Percentiles rank a stretch among this genome's conserved stretches.
phyloP scores from a whole-genome alignment of 345 rosid genomes.

The Eucalyptus curtisii region DNA sequence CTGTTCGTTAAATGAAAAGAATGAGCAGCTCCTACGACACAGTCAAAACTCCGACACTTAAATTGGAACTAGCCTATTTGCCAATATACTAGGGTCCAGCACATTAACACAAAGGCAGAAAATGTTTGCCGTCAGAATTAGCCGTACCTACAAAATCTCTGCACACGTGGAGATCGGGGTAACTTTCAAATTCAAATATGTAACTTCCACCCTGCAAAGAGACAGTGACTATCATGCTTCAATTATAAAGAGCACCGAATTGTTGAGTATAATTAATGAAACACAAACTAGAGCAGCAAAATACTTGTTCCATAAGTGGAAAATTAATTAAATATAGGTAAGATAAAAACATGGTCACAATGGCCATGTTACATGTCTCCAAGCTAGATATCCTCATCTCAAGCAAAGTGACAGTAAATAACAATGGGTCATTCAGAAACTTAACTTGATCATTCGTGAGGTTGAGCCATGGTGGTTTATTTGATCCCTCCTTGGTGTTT shows the following conservation, averaged over 20 bases:
- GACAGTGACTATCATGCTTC: not conserved
- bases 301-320: not conserved
- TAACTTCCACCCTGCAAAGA: constrained; percentile 48
- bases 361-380: not conserved
- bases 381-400: not conserved
- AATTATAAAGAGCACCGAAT: not conserved
- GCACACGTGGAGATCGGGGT: constrained; percentile 64
- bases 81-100: not conserved
- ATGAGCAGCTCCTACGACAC: not conserved
- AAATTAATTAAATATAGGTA: not conserved
- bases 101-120: not conserved
- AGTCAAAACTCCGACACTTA: not conserved
- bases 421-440: not conserved
- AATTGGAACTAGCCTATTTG: not conserved
- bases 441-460: constrained; percentile 60
- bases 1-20: not conserved
- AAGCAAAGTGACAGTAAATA: not conserved
- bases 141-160: constrained; percentile 75
- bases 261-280: not conserved
- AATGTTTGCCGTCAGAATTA: not conserved
- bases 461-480: constrained; percentile 86
- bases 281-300: not conserved
- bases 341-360: not conserved
- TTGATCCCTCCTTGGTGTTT: constrained; percentile 69
- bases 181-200: constrained; percentile 84